Evolutionary conservation across 345 rosid genomes (phyloP), one percentile per base, ranked within the genome.

Genomic region (Murraya paniculata): DNA sequence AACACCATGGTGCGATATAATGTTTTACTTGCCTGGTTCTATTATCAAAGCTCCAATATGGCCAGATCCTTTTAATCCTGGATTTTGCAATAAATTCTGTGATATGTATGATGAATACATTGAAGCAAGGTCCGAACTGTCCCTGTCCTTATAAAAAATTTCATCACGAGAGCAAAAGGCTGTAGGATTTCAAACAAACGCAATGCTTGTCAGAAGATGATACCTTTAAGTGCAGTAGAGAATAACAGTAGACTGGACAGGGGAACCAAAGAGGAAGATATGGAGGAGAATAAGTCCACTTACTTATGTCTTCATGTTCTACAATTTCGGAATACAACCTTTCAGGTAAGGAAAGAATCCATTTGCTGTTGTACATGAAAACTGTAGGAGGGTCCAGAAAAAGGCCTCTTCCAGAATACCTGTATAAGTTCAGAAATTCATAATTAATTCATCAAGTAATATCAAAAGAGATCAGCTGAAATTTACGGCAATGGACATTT

Each of bases 321-420:
- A 74, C 16, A 22, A 30, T 78, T 79, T 83, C 62, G 73, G 84
- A 76, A 68, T 72, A 79, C 73, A 92, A 80, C 81, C 69, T 74
- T 38, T 85, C 89, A 79, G 99, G 98, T 73, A 90, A 78, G 7
- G 90, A 89, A 77, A 94, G 86, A 60, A 77, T 82, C 99, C 99
- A 96, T 25, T 67, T 22, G 55, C 89, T 81, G 69, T 88, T 84
- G 82, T 78, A 72, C 88, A 92, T 82, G 81, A 81, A 91, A 72
- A 91, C 91, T 24, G 97, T 92, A 53, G 98, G 98, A 84, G 98
- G 95, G 48, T 94, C 98, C 68, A 96, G 85, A 84, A 94, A 96
- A 78, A 90, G 84, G 65, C 98, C 98, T 89, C 98, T 89, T 81
- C 99, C 98, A 66, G 90, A 87, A 78, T 94, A 96, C 98, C 99